phyloP scores from a whole-genome alignment of 257 asterid genomes.

The Plantago major region DNA sequence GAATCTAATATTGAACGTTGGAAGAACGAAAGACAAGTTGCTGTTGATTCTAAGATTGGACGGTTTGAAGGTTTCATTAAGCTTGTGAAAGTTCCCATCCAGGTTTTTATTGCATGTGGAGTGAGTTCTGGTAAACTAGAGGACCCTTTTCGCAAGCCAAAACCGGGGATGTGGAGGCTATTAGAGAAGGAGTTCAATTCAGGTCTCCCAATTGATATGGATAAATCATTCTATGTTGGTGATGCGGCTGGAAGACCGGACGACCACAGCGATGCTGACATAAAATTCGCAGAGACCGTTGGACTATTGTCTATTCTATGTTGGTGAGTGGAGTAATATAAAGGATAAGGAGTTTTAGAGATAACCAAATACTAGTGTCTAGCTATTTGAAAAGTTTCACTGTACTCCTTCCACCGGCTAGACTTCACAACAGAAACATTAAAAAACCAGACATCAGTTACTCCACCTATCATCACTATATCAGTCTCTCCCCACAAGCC shows the following conservation, averaged over 20 bases:
- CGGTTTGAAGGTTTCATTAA: slow-evolving; percentile 76
- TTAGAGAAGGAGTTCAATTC: slow-evolving; percentile 91
- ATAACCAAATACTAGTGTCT: no score
- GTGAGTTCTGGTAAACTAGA: slow-evolving; percentile 39
- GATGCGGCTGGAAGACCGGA: slow-evolving; percentile 95
- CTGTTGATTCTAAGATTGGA: slow-evolving; percentile 94
- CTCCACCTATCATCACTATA: no score
- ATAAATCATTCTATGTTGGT: slow-evolving; percentile 88
- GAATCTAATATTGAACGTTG: slow-evolving; percentile 93
- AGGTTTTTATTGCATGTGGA: slow-evolving; percentile 98
- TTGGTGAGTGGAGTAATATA: no score
- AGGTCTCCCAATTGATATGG: slow-evolving; percentile 68
- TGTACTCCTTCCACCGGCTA: no score
- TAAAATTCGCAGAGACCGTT: slow-evolving; percentile 80
- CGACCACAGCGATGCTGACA: slow-evolving; percentile 91
- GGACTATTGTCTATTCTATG: no score
- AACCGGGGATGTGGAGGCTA: slow-evolving; percentile 90
- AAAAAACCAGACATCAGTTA: no score
- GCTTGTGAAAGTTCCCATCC: slow-evolving; percentile 78
- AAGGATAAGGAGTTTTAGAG: no score
- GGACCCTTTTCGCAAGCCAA: slow-evolving; percentile 87
- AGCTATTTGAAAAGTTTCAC: no score
- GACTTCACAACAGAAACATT: no score
- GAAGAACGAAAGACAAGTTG: slow-evolving; percentile 92
- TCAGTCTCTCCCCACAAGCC: no score